phyloP scores from a whole-genome alignment of 2,329 filamentous ascomycete genomes.

The Botryotinia calthae region DNA sequence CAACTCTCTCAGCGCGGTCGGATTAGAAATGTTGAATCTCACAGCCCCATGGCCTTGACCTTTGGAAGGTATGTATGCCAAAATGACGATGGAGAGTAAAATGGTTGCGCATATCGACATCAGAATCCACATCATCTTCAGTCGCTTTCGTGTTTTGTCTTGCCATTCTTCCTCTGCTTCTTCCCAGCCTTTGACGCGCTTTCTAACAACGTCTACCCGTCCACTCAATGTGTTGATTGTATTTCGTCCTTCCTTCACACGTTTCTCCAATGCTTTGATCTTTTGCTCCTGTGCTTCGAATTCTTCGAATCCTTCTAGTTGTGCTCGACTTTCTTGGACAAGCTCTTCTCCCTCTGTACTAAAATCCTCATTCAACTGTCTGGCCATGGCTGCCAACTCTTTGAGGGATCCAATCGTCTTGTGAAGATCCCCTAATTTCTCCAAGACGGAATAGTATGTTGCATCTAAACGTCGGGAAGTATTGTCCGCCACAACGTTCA shows the following conservation, averaged over 20 bases:
- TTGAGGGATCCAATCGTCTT: slow-evolving; percentile 63
- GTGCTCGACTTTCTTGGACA: slow-evolving; percentile 53
- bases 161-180: slow-evolving; percentile 65
- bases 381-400: slow-evolving; percentile 62
- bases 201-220: slow-evolving; percentile 62
- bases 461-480: slow-evolving; percentile 68
- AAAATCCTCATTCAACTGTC: slow-evolving; percentile 58
- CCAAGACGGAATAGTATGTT: slow-evolving; percentile 70
- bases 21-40: slow-evolving; percentile 24
- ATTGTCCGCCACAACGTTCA: slow-evolving; percentile 59
- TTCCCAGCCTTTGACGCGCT: slow-evolving; percentile 66
- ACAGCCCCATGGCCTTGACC: slow-evolving; percentile 15
- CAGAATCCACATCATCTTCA: slow-evolving; percentile 63
- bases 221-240: slow-evolving; percentile 59
- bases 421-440: slow-evolving; percentile 64
- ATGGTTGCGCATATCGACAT: slow-evolving; percentile 46
- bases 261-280: slow-evolving; percentile 59
- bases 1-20: slow-evolving; percentile 28
- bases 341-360: slow-evolving; percentile 57
- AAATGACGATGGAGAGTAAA: slow-evolving; percentile 47
- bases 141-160: slow-evolving; percentile 60
- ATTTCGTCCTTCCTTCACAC: slow-evolving; percentile 59
- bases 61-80: slow-evolving; percentile 32
- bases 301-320: slow-evolving; percentile 56
- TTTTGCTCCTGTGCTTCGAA: slow-evolving; percentile 64